Percentiles rank a stretch among this genome's conserved stretches.
Conservation (phyloP, 768 basidiomycete species). For the Auricularia cornea region DNA sequence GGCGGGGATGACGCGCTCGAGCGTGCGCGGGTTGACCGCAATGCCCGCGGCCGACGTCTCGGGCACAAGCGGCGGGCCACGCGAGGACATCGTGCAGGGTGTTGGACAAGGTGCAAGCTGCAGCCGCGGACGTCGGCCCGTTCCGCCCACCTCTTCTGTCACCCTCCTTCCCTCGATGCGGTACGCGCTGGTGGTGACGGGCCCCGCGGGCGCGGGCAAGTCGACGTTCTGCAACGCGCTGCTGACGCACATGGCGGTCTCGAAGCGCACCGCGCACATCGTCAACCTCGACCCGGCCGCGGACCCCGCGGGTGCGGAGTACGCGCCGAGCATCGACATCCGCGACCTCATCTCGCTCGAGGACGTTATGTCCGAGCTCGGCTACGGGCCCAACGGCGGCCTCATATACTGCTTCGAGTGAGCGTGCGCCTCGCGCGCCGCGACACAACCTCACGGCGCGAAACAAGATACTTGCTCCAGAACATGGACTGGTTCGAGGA, state of each 20-base stretch:
- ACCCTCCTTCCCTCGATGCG: conserved; percentile 44
- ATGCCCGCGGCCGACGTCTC: conserved; percentile 69
- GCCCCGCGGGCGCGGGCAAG: conserved; percentile 98
- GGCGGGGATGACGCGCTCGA: conserved; percentile 84
- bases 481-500: conserved; percentile 99
- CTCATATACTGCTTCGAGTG: conserved; percentile 99
- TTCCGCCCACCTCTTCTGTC: neutral
- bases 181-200: conserved; percentile 81
- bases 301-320: conserved; percentile 75
- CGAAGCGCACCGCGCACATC: conserved; percentile 79
- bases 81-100: conserved; percentile 50
- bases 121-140: neutral
- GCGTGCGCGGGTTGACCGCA: conserved; percentile 72
- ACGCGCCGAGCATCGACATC: conserved; percentile 90
- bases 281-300: conserved; percentile 98
- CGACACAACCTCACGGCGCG: neutral
- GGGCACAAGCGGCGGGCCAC: conserved; percentile 58
- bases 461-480: conserved; percentile 78
- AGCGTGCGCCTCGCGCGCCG: conserved; percentile 26
- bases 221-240: conserved; percentile 87
- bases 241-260: conserved; percentile 77
- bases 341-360: conserved; percentile 84
- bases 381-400: conserved; percentile 94
- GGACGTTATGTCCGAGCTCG: conserved; percentile 93
- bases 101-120: neutral